A percentile compares a stretch with the other conserved stretches of the same genome.
Evolutionary conservation across 1,139 yeast genomes (phyloP).

Genomic region (Protomyces inundatus): DNA sequence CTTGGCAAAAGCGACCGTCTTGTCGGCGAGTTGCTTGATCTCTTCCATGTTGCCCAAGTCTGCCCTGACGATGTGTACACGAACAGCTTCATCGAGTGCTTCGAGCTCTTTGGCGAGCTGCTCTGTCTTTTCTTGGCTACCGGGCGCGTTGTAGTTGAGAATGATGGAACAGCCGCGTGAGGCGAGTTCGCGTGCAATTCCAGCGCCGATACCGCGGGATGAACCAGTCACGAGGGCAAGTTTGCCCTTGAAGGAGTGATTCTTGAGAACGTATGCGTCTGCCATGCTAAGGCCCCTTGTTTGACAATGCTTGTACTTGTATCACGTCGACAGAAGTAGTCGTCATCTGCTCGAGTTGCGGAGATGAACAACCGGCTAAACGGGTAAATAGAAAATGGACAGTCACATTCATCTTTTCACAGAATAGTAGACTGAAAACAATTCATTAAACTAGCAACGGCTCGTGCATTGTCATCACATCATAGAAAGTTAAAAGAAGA

Average conservation of each 20-base stretch:
- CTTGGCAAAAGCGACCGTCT: neutral
- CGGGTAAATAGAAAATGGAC: neutral
- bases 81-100: slow-evolving; percentile 40
- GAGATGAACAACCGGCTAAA: neutral
- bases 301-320: no score
- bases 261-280: slow-evolving; percentile 4
- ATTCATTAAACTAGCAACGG: neutral
- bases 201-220: slow-evolving; percentile 45
- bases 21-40: slow-evolving; percentile 6
- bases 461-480: neutral
- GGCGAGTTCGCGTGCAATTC: slow-evolving; percentile 44
- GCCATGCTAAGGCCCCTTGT: neutral
- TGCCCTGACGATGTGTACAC: neutral
- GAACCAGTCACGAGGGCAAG: slow-evolving; percentile 46
- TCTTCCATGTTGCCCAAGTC: slow-evolving; percentile 4
- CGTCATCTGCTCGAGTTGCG: no score
- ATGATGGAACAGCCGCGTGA: slow-evolving; percentile 45
- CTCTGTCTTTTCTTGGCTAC: slow-evolving; percentile 59
- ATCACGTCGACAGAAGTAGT: no score
- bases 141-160: slow-evolving; percentile 55
- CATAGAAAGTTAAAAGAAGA: no score
- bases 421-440: no score
- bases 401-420: neutral
- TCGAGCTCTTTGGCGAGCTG: slow-evolving; percentile 53
- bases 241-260: slow-evolving; percentile 39